Conservation (phyloP, 768 basidiomycete genomes). For the Kwoniella sp. region DNA sequence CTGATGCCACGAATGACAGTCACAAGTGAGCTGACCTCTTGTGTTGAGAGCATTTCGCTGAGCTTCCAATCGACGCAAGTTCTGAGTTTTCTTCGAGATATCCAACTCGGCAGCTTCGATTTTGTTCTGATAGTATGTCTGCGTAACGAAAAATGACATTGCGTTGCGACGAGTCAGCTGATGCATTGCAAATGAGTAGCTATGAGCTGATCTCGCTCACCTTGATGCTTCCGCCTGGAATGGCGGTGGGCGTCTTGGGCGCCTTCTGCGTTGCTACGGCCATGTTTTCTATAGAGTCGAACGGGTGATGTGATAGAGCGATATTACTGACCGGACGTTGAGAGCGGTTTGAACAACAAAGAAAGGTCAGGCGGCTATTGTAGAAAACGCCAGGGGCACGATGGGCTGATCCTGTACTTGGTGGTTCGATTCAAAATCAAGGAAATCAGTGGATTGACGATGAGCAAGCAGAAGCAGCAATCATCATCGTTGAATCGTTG, state of each 20-base stretch:
- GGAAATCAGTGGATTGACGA: neutral
- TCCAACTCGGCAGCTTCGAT: slow-evolving; percentile 89
- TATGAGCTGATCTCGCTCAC: slow-evolving; percentile 21
- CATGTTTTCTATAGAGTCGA: slow-evolving; percentile 21
- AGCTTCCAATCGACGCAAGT: slow-evolving; percentile 89
- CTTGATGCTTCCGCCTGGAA: slow-evolving; percentile 43
- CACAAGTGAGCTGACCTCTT: slow-evolving; percentile 64
- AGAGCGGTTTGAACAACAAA: no score
- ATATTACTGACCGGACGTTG: no score
- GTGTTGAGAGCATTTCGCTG: slow-evolving; percentile 97
- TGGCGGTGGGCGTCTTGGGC: slow-evolving; percentile 28
- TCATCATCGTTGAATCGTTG: neutral
- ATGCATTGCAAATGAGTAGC: neutral
- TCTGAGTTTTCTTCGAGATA: slow-evolving; percentile 96
- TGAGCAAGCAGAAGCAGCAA: no score
- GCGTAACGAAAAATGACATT: slow-evolving; percentile 42
- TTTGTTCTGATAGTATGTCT: slow-evolving; percentile 93
- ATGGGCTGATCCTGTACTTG: no score
- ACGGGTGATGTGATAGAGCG: no score
- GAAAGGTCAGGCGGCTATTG: no score
- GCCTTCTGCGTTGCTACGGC: slow-evolving; percentile 42
- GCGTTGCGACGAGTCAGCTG: no score
- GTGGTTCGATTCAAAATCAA: no score
- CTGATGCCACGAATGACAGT: neutral
- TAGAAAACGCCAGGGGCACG: no score